phyloP scores from a whole-genome alignment of 305 asterid genomes.

The Fraxinus angustifolia region DNA sequence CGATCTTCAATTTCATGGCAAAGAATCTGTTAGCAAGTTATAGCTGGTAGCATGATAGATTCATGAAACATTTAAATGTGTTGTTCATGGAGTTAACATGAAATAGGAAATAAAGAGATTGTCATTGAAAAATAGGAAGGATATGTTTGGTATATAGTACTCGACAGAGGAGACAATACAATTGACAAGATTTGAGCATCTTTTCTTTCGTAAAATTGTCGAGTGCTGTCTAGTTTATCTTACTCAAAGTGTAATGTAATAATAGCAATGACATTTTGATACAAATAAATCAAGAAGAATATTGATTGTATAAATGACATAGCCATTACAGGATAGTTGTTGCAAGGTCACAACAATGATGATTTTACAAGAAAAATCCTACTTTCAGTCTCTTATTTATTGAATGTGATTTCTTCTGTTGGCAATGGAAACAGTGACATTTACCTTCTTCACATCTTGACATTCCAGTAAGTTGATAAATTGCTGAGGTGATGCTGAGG shows the following conservation, averaged over 20 bases:
- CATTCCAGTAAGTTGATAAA: not conserved
- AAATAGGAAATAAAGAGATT: not conserved
- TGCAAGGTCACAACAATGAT: not conserved
- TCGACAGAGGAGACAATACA: not conserved
- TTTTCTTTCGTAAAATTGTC: not conserved
- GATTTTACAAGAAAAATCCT: not conserved
- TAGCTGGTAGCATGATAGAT: slow-evolving; percentile 18
- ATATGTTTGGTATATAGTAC: not conserved
- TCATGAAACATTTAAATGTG: not conserved
- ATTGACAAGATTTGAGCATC: not conserved
- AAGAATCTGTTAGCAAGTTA: slow-evolving; percentile 33
- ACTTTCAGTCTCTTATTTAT: not conserved
- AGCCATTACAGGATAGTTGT: not conserved
- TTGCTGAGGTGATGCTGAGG: not conserved
- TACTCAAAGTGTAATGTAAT: not conserved
- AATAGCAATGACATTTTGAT: not conserved
- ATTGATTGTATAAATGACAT: not conserved
- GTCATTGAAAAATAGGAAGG: not conserved
- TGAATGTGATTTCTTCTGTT: not conserved
- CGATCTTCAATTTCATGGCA: slow-evolving; percentile 31
- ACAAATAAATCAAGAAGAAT: not conserved
- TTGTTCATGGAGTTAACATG: not conserved
- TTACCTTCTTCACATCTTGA: not conserved
- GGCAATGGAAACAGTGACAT: not conserved
- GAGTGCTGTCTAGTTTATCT: not conserved